phyloP scores from a whole-genome alignment of 2,329 filamentous ascomycete species.

The Drechslera avenae region DNA sequence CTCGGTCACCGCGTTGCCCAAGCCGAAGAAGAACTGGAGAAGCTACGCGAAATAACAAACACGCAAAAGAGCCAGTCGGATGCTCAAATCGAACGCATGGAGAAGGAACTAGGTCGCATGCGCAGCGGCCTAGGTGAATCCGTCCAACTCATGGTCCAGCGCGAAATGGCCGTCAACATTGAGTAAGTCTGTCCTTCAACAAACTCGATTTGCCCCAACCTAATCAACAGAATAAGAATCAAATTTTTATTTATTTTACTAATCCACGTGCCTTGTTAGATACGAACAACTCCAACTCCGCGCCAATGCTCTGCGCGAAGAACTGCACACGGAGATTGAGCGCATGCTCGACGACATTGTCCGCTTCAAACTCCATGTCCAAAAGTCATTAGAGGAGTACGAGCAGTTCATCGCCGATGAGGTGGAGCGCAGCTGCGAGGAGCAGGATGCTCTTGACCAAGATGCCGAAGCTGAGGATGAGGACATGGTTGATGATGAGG shows the following conservation, averaged over 20 bases:
- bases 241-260: no score
- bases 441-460: slow-evolving; percentile 51
- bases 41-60: slow-evolving; percentile 83
- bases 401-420: slow-evolving; percentile 93
- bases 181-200: slow-evolving; percentile 65
- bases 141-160: slow-evolving; percentile 89
- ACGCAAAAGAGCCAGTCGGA: slow-evolving; percentile 89
- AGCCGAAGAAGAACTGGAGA: slow-evolving; percentile 92
- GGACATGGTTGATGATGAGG: slow-evolving; percentile 9
- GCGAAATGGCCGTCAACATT: slow-evolving; percentile 95
- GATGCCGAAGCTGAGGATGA: slow-evolving; percentile 18
- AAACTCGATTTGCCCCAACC: neutral
- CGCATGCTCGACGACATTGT: slow-evolving; percentile 96
- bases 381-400: slow-evolving; percentile 90
- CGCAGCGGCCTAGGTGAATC: slow-evolving; percentile 80
- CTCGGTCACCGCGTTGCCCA: slow-evolving; percentile 85
- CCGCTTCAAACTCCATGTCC: slow-evolving; percentile 97
- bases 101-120: slow-evolving; percentile 97
- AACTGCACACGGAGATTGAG: slow-evolving; percentile 96
- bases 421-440: slow-evolving; percentile 69
- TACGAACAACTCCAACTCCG: slow-evolving; percentile 91
- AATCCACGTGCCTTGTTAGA: no score
- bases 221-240: no score
- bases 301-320: slow-evolving; percentile 84
- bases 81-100: slow-evolving; percentile 97